Evolutionary conservation across 2,329 filamentous ascomycete species (phyloP).

Genomic region (Xylaria sp.): DNA sequence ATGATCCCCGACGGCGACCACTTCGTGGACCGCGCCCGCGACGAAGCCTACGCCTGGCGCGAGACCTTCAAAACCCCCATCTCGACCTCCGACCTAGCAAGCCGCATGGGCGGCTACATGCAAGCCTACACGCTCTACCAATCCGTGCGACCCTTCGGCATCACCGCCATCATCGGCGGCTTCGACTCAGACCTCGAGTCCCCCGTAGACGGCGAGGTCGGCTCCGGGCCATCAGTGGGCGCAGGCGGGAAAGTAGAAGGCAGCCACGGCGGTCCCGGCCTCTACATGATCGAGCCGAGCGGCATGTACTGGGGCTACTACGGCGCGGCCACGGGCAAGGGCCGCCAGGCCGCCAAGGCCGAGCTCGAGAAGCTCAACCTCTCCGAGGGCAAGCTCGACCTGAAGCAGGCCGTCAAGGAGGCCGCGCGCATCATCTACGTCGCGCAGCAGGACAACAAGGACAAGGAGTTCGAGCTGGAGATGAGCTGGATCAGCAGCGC

Average conservation of each 20-base stretch:
- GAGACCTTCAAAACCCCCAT: slow-evolving; percentile 95
- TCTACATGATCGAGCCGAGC: slow-evolving; percentile 99
- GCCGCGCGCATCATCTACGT: slow-evolving; percentile 97
- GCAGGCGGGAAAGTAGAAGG: slow-evolving; percentile 83
- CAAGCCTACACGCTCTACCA: slow-evolving; percentile 98
- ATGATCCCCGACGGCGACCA: slow-evolving; percentile 95
- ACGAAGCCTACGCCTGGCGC: slow-evolving; percentile 93
- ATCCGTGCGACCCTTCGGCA: slow-evolving; percentile 94
- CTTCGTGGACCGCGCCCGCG: slow-evolving; percentile 92
- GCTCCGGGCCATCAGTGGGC: slow-evolving; percentile 79
- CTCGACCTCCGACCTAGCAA: slow-evolving; percentile 85
- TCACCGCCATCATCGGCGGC: slow-evolving; percentile 92
- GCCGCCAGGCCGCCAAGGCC: slow-evolving; percentile 94
- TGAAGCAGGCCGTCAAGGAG: slow-evolving; percentile 93
- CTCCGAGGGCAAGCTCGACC: slow-evolving; percentile 76
- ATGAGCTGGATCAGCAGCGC: slow-evolving; percentile 96
- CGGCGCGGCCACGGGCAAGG: slow-evolving; percentile 96
- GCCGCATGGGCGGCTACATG: slow-evolving; percentile 93
- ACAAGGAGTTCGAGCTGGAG: slow-evolving; percentile 99
- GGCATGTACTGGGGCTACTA: slow-evolving; percentile 99
- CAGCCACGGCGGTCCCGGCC: slow-evolving; percentile 86
- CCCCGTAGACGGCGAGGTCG: slow-evolving; percentile 90
- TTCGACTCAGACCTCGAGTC: slow-evolving; percentile 90
- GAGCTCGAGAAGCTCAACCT: slow-evolving; percentile 98
- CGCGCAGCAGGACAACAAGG: slow-evolving; percentile 98